Evolutionary conservation across 805 yeast genomes (phyloP), one percentile per base, ranked within the genome.

Genomic region (Jamesozyma rosinii): DNA sequence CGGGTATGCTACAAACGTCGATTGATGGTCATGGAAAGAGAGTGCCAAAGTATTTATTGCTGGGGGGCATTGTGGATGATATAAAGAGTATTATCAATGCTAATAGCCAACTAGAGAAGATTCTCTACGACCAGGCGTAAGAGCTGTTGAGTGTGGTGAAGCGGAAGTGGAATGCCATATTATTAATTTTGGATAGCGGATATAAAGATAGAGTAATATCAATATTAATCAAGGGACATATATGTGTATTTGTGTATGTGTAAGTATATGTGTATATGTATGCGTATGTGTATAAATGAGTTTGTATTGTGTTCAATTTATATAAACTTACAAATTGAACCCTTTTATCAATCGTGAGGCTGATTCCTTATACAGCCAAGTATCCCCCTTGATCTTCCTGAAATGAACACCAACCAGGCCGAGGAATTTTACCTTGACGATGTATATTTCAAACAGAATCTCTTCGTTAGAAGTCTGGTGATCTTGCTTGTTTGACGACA

Each of bases 341-440:
- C 83, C 83, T 46, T 73, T 72, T 63, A 89, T 74, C 40, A 89
- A 83, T 60, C 81, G 86, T 43, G 90, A 80, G 1, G 97, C 97
- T 57, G 89, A 70, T 9, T 88, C 81, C 68, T 90, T 89, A 66
- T 89, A 89, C 66, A 83, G 77, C 97, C 97, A 89, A 1, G 95
- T 86, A 61, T 90, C 88, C 56, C 97, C 97, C 45, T 84, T 74
- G 26, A 89, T 74, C 61, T 89, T 89, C 71, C 90, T 90, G 69
- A 89, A 88, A 62, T 90, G 97, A 38, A 89, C 89, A 64, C 97
- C 97, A 51, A 83, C 88, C 46, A 90, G 70, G 4, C 94, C 87
- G 43, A 89, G 83, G 51, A 89, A 72, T 37, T 95, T 95, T 38
- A 89, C 94, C 60, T 88, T 88, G 34, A 89, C 97, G 49, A 89